Evolutionary conservation across 345 rosid species (phyloP).

Genomic region (Linum lewisii): DNA sequence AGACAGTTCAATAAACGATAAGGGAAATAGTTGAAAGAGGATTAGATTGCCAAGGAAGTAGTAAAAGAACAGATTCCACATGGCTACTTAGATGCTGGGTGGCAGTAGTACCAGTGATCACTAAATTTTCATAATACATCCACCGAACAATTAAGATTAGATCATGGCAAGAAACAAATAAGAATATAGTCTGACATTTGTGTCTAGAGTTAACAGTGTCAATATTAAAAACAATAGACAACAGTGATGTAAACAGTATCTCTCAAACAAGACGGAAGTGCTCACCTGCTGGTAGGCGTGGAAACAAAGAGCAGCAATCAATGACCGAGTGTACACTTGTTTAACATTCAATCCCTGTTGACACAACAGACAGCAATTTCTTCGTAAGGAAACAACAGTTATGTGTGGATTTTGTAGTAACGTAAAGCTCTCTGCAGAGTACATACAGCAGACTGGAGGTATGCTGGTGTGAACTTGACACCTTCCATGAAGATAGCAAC

Average conservation of each 20-base stretch:
- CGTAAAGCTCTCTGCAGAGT: background rate
- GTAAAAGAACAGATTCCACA: too few species aligned
- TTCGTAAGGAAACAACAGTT: background rate
- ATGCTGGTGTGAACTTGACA: conserved; percentile 79
- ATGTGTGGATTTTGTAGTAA: background rate
- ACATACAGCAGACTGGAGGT: conserved; percentile 80
- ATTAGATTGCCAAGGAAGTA: too few species aligned
- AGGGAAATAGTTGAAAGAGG: background rate
- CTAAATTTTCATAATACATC: too few species aligned
- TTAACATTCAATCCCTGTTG: conserved; percentile 67
- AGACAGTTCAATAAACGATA: background rate
- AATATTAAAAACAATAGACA: background rate
- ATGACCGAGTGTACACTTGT: conserved; percentile 48
- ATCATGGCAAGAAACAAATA: background rate
- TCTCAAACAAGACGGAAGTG: background rate
- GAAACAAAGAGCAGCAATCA: conserved; percentile 80
- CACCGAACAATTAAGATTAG: background rate
- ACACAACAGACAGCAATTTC: conserved; percentile 9
- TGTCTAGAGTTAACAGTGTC: too few species aligned
- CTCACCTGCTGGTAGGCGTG: conserved; percentile 98
- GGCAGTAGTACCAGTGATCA: too few species aligned
- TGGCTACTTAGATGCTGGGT: too few species aligned
- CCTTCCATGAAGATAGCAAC: conserved; percentile 76
- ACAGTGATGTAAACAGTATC: background rate
- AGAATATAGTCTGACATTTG: background rate